Evolutionary conservation across 2,329 filamentous ascomycete species (phyloP).

Genomic region (Cladophialophora bantiana): DNA sequence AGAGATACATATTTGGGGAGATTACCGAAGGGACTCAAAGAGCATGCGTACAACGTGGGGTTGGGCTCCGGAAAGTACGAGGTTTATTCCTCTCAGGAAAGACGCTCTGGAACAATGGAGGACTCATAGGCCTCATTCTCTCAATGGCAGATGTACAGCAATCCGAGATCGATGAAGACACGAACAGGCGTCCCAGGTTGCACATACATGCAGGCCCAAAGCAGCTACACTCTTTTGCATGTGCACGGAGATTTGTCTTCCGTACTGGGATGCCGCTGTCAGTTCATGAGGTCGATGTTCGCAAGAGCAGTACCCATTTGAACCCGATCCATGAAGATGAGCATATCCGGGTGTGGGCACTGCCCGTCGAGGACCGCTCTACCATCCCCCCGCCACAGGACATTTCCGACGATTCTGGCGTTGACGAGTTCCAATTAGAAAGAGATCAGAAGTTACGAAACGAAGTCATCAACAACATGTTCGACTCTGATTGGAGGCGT

Average conservation of each 20-base stretch:
- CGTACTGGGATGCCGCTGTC: conserved; percentile 79
- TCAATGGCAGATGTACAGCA: conserved; percentile 74
- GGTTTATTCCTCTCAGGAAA: conserved; percentile 84
- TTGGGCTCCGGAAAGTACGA: conserved; percentile 69
- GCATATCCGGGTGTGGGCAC: conserved; percentile 82
- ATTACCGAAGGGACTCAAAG: conserved; percentile 85
- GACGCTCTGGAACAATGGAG: conserved; percentile 80
- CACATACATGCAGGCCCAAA: conserved; percentile 75
- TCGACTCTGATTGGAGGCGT: conserved; percentile 75
- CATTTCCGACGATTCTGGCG: conserved; percentile 53
- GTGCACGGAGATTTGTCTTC: conserved; percentile 83
- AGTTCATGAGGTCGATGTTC: conserved; percentile 65
- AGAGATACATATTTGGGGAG: conserved; percentile 85
- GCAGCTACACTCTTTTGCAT: conserved; percentile 79
- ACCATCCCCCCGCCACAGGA: conserved; percentile 43
- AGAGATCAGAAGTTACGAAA: conserved; percentile 62
- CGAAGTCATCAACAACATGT: conserved; percentile 76
- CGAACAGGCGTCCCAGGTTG: conserved; percentile 30
- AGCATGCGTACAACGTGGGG: conserved; percentile 71
- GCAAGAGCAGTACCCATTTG: conserved; percentile 43
- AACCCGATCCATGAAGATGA: conserved; percentile 77
- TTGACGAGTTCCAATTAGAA: conserved; percentile 53
- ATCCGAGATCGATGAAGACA: conserved; percentile 45
- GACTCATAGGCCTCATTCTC: conserved; percentile 82
- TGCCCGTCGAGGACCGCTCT: conserved; percentile 60